Base-by-base conservation (phyloP, 2,329 filamentous ascomycete species). In the Ploettnerulaceae sp. region DNA sequence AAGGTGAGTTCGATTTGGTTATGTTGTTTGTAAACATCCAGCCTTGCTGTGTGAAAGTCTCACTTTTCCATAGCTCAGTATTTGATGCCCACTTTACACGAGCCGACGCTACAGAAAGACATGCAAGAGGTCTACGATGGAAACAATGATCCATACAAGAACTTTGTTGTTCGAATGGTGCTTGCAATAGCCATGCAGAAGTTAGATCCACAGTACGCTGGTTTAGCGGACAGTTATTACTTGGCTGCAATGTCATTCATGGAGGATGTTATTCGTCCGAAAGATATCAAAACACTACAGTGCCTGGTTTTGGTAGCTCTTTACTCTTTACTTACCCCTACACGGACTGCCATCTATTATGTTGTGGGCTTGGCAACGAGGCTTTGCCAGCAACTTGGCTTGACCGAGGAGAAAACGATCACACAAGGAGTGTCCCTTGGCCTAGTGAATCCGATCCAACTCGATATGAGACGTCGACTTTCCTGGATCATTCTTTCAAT, bases 111-210 rank as follows among this genome's bases (percentile, higher is more conserved):
- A 52, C 75, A 78, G 20, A 72, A 76, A 51, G 87, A 95, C 52
- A 71, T 96, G 25, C 79, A 94, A 46, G 82, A 84, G 22, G 89
- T 95, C 3, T 94, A 91, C 62, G 74, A 77, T 51, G 86, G 86
- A 39, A 84, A 82, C 45, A 75, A 70, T 4, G 86, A 95, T 57
- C 75, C 89, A 0, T 91, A 90, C 64, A 83, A 90, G 62, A 89
- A 93, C 59, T 97, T 96, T 60, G 79, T 91, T 34, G 71, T 94
- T 40, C 83, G 88, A 48, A 90, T 97, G 80, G 88, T 96, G 43
- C 82, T 97, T 61, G 91, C 93, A 22, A 95, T 96, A 61, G 91
- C 89, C 64, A 78, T 97, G 67, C 91, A 97, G 67, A 95, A 94
- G 66, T 75, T 96, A 60, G 88, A 90, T 62, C 79, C 84, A 0